Percentiles rank a stretch among this genome's conserved stretches.
These are phyloP conservation scores for Prunus persica DNA, from an alignment of 306 rosid genomes.

Conservation along the genomic window Prunus_persica_NCBIv2 NC_034009.1:36795501-36796000, in stretches of 20 bases:
- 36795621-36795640: constrained; percentile 21
- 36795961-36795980: constrained; percentile 4
- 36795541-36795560: constrained; percentile 5
- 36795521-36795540: constrained; percentile 50
- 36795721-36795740: background rate
- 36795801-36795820: constrained; percentile 2
- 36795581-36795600: constrained; percentile 36
- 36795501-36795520: constrained; percentile 28
- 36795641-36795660: constrained; percentile 51
- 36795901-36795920: constrained; percentile 26
- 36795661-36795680: constrained; percentile 63
- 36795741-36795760: background rate
- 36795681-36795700: constrained; percentile 44
- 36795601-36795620: constrained; percentile 46
- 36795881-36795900: constrained; percentile 9
- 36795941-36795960: constrained; percentile 37
- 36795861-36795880: background rate
- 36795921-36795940: constrained; percentile 35
- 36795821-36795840: background rate
- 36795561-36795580: constrained; percentile 18
- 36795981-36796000: constrained; percentile 15
- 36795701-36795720: background rate
- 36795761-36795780: background rate
- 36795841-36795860: background rate
- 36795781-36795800: background rate